Percentiles rank a stretch among this genome's conserved stretches.
Conservation (phyloP, 805 yeast species). For the Lipomyces lipofer region DNA sequence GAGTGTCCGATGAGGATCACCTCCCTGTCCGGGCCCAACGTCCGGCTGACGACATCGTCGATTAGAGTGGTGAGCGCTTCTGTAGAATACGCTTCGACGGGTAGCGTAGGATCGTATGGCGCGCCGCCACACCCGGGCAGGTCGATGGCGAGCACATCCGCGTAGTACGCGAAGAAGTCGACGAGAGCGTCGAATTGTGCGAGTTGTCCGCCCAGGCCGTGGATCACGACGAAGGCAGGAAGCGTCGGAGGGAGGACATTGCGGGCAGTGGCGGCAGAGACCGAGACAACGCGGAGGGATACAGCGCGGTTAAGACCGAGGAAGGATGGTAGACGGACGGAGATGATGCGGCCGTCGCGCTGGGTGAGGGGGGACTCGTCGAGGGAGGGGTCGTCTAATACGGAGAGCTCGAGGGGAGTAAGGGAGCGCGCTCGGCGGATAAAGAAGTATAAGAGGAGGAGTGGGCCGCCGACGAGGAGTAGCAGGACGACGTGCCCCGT, state of each 20-base stretch:
- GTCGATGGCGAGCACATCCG: conserved; percentile 70
- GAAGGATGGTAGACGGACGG: neutral
- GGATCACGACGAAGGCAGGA: conserved; percentile 69
- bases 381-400: conserved; percentile 19
- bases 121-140: conserved; percentile 81
- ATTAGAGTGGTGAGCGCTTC: conserved; percentile 19
- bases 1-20: conserved; percentile 66
- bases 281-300: conserved; percentile 12
- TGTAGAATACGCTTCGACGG: conserved; percentile 21
- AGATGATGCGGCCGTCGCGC: conserved; percentile 14
- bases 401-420: conserved; percentile 14
- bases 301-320: neutral
- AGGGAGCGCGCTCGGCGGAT: conserved; percentile 14
- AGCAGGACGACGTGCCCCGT: neutral
- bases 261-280: conserved; percentile 15
- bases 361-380: conserved; percentile 25
- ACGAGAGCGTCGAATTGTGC: conserved; percentile 79
- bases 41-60: conserved; percentile 26
- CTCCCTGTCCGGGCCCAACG: conserved; percentile 19
- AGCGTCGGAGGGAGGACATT: conserved; percentile 34
- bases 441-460: neutral
- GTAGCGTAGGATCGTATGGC: conserved; percentile 35
- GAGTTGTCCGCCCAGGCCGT: conserved; percentile 89
- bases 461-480: neutral
- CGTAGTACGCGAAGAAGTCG: conserved; percentile 59